Evolutionary conservation across 2,329 filamentous ascomycete genomes (phyloP).

Genomic region (Incumbomyces lentus): DNA sequence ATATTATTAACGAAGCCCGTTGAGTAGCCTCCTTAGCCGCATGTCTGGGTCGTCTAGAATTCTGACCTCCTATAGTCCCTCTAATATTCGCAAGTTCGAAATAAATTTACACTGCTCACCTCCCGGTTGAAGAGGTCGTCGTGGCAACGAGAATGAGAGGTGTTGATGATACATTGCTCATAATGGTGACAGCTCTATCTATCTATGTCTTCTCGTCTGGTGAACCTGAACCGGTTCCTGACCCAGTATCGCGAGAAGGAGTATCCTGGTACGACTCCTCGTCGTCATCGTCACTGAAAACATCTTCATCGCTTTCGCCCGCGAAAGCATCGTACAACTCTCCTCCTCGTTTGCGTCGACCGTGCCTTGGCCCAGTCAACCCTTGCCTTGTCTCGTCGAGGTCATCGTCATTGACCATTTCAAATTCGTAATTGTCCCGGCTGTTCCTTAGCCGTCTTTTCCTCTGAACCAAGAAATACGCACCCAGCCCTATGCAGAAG

Average conservation of each 20-base stretch:
- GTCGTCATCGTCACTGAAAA: conserved; percentile 40
- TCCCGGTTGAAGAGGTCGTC: too few species aligned
- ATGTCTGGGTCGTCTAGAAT: too few species aligned
- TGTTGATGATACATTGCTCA: conserved; percentile 1
- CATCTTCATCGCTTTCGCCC: conserved; percentile 66
- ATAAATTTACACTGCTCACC: too few species aligned
- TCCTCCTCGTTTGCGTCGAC: conserved; percentile 55
- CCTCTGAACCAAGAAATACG: conserved; percentile 71
- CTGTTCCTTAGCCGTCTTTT: conserved; percentile 64
- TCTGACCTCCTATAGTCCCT: too few species aligned
- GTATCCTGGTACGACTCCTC: conserved; percentile 26
- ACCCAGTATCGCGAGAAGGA: conserved; percentile 17
- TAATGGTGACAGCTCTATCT: conserved; percentile 1
- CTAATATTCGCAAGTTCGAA: too few species aligned
- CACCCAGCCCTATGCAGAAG: conserved; percentile 72
- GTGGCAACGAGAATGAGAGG: too few species aligned
- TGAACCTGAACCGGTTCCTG: conserved; percentile 14
- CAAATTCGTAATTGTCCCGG: conserved; percentile 84
- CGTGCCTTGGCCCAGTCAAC: conserved; percentile 36
- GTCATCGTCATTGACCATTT: conserved; percentile 78
- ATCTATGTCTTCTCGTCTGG: conserved; percentile 12
- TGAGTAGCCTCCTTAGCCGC: too few species aligned
- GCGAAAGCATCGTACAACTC: conserved; percentile 98
- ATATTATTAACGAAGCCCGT: too few species aligned
- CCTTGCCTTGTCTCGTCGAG: conserved; percentile 41